Base-by-base conservation (phyloP, 139 green algal species). In the Volvox reticuliferus region DNA sequence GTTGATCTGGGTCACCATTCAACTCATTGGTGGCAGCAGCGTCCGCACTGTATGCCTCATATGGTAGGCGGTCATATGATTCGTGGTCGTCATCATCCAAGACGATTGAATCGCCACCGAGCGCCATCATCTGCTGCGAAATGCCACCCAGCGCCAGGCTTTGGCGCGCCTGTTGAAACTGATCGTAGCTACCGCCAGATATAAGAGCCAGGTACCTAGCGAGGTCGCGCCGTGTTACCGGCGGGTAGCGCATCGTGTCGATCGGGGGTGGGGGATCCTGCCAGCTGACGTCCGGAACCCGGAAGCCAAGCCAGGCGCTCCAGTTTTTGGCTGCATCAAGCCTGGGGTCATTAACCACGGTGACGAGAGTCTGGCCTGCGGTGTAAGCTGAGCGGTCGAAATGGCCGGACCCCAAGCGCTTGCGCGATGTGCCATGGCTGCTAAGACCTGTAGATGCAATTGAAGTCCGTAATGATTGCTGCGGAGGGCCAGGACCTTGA, bases 311-410 rank as follows among this genome's bases (percentile, higher is more conserved):
- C 35, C 82, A 78, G 32, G 76, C 37, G 33, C 87, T 50, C 88
- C 86, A 90, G 12, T 33, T 36, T 44, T 90, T 90, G 19, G 83
- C 24, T 17, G 63, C 62, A 68, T 94, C 93, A 9, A 82, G 78
- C 76, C 94, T 84, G 12, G 94, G 94, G 71, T 96, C 93, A 81
- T 96, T 96, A 22, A 94, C 91, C 0, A 93, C 91, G 0, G 92
- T 91, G 28, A 93, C 91, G 20, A 96, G 88, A 6, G 94, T 91
- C 69, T 96, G 94, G 37, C 94, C 92, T 17, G 76, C 86, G 16
- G 86, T 83, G 55, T 90, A 90, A 2, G 50, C 86, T 0, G 71
- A 84, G 0, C 86, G 50, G 30, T 90, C 86, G 50, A 90, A 82
- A 68, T 89, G 35, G 5, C 13, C 26, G 17, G 69, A 33, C 1